These are phyloP conservation scores for Malassezia restricta DNA, from an alignment of 1,284 basidiomycete genomes.

Conservation along the genomic window DNA sequence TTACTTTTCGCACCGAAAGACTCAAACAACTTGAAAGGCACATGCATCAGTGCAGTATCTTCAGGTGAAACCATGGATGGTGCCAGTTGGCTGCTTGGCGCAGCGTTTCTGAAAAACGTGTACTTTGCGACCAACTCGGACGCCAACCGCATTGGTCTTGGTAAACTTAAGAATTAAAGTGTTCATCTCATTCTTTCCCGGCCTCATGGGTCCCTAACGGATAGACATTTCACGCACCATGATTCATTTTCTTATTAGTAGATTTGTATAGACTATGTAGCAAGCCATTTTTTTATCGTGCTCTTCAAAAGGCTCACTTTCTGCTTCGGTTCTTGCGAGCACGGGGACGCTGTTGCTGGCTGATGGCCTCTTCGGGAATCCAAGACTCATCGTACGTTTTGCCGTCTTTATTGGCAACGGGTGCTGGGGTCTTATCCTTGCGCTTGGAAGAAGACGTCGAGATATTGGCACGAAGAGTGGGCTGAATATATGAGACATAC, in stretches of 20 bases:
- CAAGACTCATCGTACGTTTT: slow-evolving; percentile 21
- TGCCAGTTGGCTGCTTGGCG: slow-evolving; percentile 58
- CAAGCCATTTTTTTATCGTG: neutral
- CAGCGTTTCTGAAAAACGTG: slow-evolving; percentile 45
- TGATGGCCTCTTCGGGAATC: slow-evolving; percentile 9
- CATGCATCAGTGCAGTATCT: slow-evolving; percentile 64
- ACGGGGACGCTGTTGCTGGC: neutral
- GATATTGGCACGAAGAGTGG: neutral
- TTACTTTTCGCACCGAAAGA: slow-evolving; percentile 60
- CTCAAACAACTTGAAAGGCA: slow-evolving; percentile 54
- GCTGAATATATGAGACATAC: slow-evolving; percentile 19
- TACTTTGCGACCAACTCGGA: slow-evolving; percentile 59
- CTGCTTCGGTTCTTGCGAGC: slow-evolving; percentile 4
- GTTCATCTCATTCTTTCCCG: neutral
- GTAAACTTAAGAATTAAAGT: slow-evolving; percentile 35
- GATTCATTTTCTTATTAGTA: neutral
- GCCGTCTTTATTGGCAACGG: neutral
- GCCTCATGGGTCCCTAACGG: neutral
- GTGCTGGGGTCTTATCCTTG: neutral
- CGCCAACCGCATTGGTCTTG: slow-evolving; percentile 61
- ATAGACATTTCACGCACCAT: neutral
- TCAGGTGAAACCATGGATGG: slow-evolving; percentile 50
- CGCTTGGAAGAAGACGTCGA: slow-evolving; percentile 1
- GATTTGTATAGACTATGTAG: no score
- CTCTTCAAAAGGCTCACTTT: slow-evolving; percentile 1